Evolutionary conservation across 2,329 filamentous ascomycete genomes (phyloP), one percentile per base, ranked within the genome.

Genomic region (Colletotrichum musicola): DNA sequence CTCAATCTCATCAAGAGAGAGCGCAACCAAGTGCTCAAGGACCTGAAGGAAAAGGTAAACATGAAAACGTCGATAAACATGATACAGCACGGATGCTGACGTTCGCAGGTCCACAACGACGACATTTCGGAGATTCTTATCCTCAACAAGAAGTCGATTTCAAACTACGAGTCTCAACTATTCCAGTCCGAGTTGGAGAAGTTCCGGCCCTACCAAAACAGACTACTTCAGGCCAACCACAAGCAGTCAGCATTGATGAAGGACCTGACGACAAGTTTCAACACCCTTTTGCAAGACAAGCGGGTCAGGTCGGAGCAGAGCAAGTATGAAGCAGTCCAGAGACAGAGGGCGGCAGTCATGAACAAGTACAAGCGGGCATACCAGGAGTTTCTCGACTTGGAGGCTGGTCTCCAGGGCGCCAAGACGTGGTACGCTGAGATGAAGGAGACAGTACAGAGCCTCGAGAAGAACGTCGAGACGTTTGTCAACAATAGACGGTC

Each of bases 151-250:
- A 99, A 98, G 81, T 92, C 94, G 1, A 95, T 98, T 75, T 88
- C 94, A 20, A 97, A 94, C 75, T 95, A 96, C 75, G 96, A 99
- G 79, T 91, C 86, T 13, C 94, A 97, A 75, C 87, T 99, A 3
- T 99, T 99, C 82, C 93, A 98, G 77, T 90, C 94, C 16, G 96
- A 99, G 79, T 86, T 99, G n/a, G 95, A 98, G 80, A 99, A 99
- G 79, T 99, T 98, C 81, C 86, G 94, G 49, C 92, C 94, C 30
- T 93, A 98, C 75, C 96, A 98, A 77, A 97, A 92, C 74, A 90
- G 96, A 40, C 87, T 99, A 16, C 83, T 97, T 9, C 94, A 98
- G 78, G 95, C 96, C 14, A 97, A 94, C 71, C 96, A 99, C 81
- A 99, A 98, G 81, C 96, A 99, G 79, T 90, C 93, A 0, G 91